A percentile compares a stretch with the other conserved stretches of the same genome.
These are phyloP conservation scores for Digitaria exilis DNA, from an alignment of 202 grass and related monocot genomes.

Conservation along the genomic window DNA sequence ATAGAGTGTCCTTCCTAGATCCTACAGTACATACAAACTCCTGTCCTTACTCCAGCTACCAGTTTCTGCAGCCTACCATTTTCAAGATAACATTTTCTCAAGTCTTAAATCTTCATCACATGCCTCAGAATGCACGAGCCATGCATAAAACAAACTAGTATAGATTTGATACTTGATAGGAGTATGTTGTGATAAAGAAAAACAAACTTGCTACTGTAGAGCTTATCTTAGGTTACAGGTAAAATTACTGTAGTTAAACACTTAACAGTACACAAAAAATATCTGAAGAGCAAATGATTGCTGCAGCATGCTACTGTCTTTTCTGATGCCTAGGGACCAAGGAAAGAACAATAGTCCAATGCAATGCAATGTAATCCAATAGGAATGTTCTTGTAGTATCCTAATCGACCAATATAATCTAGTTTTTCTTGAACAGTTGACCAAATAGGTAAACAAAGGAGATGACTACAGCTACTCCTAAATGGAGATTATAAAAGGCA, in stretches of 20 bases:
- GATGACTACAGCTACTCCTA: constrained; percentile 11
- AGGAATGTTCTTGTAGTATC: constrained; percentile 18
- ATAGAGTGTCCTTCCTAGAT: neutral
- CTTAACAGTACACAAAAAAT: neutral
- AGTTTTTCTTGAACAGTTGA: constrained; percentile 42
- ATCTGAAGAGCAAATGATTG: too few relatives aligned
- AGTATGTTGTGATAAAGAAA: neutral
- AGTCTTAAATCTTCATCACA: neutral
- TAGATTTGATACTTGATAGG: neutral
- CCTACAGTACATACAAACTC: constrained; percentile 1
- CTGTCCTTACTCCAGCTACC: neutral
- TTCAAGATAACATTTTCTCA: neutral
- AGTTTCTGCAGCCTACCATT: neutral
- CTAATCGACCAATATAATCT: constrained; percentile 21
- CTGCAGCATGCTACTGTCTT: neutral
- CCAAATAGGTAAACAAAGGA: constrained; percentile 20
- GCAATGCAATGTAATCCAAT: constrained; percentile 18
- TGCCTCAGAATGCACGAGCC: neutral
- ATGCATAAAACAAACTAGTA: neutral
- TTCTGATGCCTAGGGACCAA: constrained; percentile 4
- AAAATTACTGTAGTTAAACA: neutral
- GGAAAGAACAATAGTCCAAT: neutral
- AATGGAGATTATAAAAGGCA: neutral
- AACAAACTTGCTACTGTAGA: neutral
- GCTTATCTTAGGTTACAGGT: neutral